phyloP scores from a whole-genome alignment of 352 stramenopile genomes.

The Phytopythium ostracodes region DNA sequence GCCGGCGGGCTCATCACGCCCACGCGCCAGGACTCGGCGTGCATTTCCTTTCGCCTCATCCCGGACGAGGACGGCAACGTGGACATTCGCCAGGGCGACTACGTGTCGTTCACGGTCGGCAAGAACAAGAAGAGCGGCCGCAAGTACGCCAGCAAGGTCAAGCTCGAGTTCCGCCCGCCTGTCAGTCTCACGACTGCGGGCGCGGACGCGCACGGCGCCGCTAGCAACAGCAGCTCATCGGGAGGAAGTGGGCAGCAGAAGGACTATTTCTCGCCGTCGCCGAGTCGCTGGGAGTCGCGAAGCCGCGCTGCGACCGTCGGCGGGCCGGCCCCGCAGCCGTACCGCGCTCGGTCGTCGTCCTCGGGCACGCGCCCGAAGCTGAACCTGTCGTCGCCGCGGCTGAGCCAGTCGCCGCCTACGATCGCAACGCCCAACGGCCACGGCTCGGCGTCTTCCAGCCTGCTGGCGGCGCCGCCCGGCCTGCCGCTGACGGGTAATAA shows the following conservation, averaged over 20 bases:
- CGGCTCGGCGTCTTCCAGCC: conserved; percentile 10
- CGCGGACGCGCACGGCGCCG: conserved; percentile 11
- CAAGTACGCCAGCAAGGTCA: conserved; percentile 88
- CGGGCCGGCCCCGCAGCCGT: conserved; percentile 34
- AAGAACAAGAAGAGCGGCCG: conserved; percentile 90
- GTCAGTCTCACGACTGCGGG: conserved; percentile 34
- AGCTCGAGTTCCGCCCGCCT: conserved; percentile 83
- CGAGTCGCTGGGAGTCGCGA: conserved; percentile 51
- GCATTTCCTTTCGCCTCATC: conserved; percentile 87
- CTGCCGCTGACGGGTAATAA: conserved; percentile 37
- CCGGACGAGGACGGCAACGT: conserved; percentile 84
- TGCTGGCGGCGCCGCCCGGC: conserved; percentile 28
- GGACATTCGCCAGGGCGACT: conserved; percentile 81
- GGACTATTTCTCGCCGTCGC: conserved; percentile 51
- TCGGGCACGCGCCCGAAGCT: conserved; percentile 56
- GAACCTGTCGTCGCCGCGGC: conserved; percentile 54
- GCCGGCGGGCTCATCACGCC: conserved; percentile 81
- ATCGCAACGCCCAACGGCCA: conserved; percentile 7
- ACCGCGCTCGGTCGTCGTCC: conserved; percentile 54
- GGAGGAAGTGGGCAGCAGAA: conserved; percentile 47
- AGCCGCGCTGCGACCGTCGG: conserved; percentile 53
- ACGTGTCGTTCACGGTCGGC: conserved; percentile 85
- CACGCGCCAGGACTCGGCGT: conserved; percentile 77
- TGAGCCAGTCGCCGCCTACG: conserved; percentile 43
- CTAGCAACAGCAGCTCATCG: conserved; percentile 21